Conservation (phyloP, 1,284 basidiomycete species). For the Caloboletus firmus region DNA sequence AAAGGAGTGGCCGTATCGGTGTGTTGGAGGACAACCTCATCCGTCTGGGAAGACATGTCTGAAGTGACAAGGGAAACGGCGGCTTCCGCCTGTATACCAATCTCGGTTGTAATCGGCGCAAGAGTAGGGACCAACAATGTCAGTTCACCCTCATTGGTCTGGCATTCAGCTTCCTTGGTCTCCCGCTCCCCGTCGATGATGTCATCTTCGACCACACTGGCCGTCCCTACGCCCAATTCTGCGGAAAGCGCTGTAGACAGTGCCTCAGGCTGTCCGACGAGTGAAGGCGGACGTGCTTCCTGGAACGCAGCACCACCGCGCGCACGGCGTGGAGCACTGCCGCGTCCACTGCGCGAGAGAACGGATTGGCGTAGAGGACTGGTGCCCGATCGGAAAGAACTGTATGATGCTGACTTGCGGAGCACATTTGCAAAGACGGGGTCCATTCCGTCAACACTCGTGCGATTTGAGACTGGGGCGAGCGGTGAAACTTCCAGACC, state of each 20-base stretch:
- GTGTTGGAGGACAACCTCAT: slow-evolving; percentile 35
- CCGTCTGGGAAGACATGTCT: slow-evolving; percentile 55
- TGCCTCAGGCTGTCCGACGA: slow-evolving; percentile 67
- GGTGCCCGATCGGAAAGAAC: slow-evolving; percentile 47
- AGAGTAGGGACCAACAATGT: slow-evolving; percentile 29
- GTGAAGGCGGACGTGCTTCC: slow-evolving; percentile 62
- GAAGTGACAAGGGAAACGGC: slow-evolving; percentile 15
- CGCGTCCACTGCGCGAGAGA: slow-evolving; percentile 48
- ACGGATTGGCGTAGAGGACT: slow-evolving; percentile 60
- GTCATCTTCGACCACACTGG: slow-evolving; percentile 43
- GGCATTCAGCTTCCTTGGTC: slow-evolving; percentile 61
- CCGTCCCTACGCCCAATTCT: slow-evolving; percentile 59
- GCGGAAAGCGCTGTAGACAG: slow-evolving; percentile 47
- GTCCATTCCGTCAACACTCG: slow-evolving; percentile 82
- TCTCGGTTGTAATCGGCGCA: slow-evolving; percentile 35
- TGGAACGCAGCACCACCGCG: slow-evolving; percentile 66
- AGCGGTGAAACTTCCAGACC: slow-evolving; percentile 42
- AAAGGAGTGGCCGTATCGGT: slow-evolving; percentile 38
- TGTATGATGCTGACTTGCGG: slow-evolving; percentile 56
- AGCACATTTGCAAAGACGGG: slow-evolving; percentile 78
- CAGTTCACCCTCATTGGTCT: slow-evolving; percentile 48
- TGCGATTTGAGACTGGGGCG: slow-evolving; percentile 50
- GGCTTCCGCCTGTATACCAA: slow-evolving; percentile 36
- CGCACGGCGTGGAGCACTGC: slow-evolving; percentile 51
- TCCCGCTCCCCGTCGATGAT: slow-evolving; percentile 50